Conservation (phyloP, 2,329 filamentous ascomycete species). For the Verticillium nonalfalfae region DNA sequence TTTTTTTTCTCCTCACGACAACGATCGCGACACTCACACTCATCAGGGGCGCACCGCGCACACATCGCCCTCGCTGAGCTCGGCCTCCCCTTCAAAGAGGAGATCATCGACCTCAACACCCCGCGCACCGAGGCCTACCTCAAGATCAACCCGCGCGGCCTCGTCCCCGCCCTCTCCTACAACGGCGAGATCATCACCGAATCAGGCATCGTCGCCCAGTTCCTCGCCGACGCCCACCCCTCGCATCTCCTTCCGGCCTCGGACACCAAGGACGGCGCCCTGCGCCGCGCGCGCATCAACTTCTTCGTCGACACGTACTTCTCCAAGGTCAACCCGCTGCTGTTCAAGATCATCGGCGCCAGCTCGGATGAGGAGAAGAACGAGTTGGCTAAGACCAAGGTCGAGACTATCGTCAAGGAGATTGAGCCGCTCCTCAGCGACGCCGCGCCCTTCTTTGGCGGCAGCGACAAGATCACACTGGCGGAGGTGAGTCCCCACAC, state of each 20-base stretch:
- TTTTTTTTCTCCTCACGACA: no score
- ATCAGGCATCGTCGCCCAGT: slow-evolving; percentile 66
- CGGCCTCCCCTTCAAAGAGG: slow-evolving; percentile 59
- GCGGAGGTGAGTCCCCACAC: slow-evolving; percentile 54
- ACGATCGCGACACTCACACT: no score
- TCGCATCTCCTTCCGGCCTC: slow-evolving; percentile 57
- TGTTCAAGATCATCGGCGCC: slow-evolving; percentile 40
- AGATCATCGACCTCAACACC: slow-evolving; percentile 62
- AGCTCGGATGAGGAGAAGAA: slow-evolving; percentile 43
- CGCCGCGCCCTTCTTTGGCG: slow-evolving; percentile 57
- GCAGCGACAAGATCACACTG: slow-evolving; percentile 58
- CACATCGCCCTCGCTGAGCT: slow-evolving; percentile 67
- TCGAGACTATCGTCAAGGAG: slow-evolving; percentile 57
- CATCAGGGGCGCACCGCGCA: slow-evolving; percentile 62
- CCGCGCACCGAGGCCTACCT: slow-evolving; percentile 71
- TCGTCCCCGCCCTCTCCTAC: slow-evolving; percentile 66
- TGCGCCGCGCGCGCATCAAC: slow-evolving; percentile 57
- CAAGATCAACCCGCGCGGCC: slow-evolving; percentile 69
- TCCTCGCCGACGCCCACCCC: slow-evolving; percentile 63
- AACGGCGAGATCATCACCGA: slow-evolving; percentile 64
- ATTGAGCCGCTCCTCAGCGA: slow-evolving; percentile 62
- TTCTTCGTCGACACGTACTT: slow-evolving; percentile 70
- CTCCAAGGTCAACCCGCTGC: slow-evolving; percentile 47
- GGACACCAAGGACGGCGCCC: slow-evolving; percentile 43
- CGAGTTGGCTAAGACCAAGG: slow-evolving; percentile 23